Evolutionary conservation across 192 early-diverging fungal genomes (phyloP), one percentile per base, ranked within the genome.

Genomic region (Pecoramyces ruminantium): DNA sequence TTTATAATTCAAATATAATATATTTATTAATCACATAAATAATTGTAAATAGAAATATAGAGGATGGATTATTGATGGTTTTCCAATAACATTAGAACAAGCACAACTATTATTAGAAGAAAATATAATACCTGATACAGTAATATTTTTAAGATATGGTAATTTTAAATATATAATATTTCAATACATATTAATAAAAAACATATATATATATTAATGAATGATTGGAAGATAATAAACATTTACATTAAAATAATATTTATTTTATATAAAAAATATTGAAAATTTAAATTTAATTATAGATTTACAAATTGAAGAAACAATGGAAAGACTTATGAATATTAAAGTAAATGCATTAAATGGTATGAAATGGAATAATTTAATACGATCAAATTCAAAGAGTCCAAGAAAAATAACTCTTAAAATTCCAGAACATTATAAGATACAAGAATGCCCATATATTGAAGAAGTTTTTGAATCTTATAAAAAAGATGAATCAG

Each of bases 11-110:
- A n/a, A n/a, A n/a, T n/a, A n/a, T n/a, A n/a, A n/a, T n/a, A n/a
- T n/a, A n/a, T n/a, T n/a, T n/a, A n/a, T n/a, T n/a, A n/a, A n/a
- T n/a, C n/a, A n/a, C n/a, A n/a, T 51, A 51, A 21, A 21, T 51
- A 21, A 13, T 4, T 51, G 21, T 51, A 21, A 51, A 51, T 67
- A 67, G 51, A 16, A 16, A n/a, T 67, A 67, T 67, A 67, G 51
- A n/a, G 51, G 87, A 28, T 91, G 88, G 88, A 81, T 91, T 21
- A 67, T 91, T 28, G 88, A 89, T 80, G 89, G 89, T 15, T 91
- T 83, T 42, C 90, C 90, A 38, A 30, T 79, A 17, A 90, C 87
- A 4, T 78, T 82, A 0, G 18, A 79, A 16, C 87, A 90, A 78
- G 87, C 89, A 4, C 30, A 83, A 30, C 51, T 30, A 13, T 84